Conservation (phyloP, 495 filamentous ascomycete genomes). For the Penicillium canariense region DNA sequence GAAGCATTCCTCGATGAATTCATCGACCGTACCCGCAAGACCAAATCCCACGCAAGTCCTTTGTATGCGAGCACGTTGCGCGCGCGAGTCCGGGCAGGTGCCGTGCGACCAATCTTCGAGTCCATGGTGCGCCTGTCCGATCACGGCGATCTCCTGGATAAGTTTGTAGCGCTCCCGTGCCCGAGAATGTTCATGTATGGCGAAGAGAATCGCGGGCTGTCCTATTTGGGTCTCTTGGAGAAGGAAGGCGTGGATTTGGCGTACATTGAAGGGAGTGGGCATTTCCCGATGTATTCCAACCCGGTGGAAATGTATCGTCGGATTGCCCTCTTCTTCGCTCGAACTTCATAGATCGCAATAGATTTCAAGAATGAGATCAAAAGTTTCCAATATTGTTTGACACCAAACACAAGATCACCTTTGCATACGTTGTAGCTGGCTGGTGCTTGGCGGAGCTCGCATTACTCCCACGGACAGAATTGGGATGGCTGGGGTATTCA, state of each 20-base stretch:
- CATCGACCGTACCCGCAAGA: conserved; percentile 19
- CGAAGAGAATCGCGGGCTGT: conserved; percentile 21
- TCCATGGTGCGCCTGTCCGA: conserved; percentile 31
- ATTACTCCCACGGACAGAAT: too few species aligned
- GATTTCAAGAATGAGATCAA: not conserved
- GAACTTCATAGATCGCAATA: not conserved
- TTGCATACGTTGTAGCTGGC: too few species aligned
- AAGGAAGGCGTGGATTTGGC: conserved; percentile 28
- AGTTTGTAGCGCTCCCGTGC: conserved; percentile 21
- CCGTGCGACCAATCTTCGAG: conserved; percentile 24
- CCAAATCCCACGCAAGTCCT: conserved; percentile 14
- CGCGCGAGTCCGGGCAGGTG: conserved; percentile 17
- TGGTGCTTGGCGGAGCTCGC: too few species aligned
- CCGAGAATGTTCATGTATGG: conserved; percentile 33
- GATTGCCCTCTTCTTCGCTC: conserved; percentile 21
- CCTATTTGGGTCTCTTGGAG: conserved; percentile 22
- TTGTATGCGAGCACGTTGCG: conserved; percentile 28
- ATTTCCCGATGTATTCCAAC: conserved; percentile 38
- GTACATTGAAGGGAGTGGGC: conserved; percentile 22
- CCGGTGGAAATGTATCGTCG: conserved; percentile 29
- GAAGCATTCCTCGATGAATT: conserved; percentile 27
- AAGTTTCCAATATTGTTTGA: too few species aligned
- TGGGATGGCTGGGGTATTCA: too few species aligned
- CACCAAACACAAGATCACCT: too few species aligned
- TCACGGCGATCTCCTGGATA: conserved; percentile 19